Base-by-base conservation (phyloP, 495 filamentous ascomycete genomes). In the Hypoxylon subgilvum region DNA sequence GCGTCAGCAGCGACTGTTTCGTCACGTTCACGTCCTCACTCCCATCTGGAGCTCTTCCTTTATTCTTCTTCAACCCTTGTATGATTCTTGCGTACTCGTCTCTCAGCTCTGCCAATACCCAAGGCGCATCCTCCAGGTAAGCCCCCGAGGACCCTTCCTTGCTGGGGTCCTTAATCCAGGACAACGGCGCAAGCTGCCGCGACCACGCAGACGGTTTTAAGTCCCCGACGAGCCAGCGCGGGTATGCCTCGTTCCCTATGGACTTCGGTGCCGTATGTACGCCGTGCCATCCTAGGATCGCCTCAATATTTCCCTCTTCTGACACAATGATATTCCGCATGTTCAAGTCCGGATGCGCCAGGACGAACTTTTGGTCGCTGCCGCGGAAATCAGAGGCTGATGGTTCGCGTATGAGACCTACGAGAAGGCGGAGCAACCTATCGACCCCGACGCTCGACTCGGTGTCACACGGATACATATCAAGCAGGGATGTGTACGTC, bases 281-380 rank as follows among this genome's bases (percentile, higher is more conserved):
- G 1, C 44, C 50, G 14, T 68, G 61, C 65, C 65, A 68, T 1
- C 61, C 65, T 0, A 68, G 21, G 10, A 68, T 65, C 3, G 52
- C 65, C 42, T 59, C 49, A 12, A 68, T 38, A 4, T 57, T 17
- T 1, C 65, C 65, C 19, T 68, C 52, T 10, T 68, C 16, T 1
- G 48, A 53, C 8, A 68, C 35, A 27, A 68, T 28, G 9, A 68
- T 49, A 35, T 68, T 22, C 5, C 49, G 65, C 56, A 68, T 57
- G 18, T 44, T 62, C 6, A 68, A 36, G 40, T 48, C 43, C 14
- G 61, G 40, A n/a, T 68, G 65, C 4, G 61, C 30, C 6, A 68
- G 49, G 4, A 68, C 65, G 34, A 68, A 68, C 31, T 18, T 6
- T 14, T 16, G 1, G 23, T 42, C 6, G 23, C 23, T 4, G 19